These are phyloP conservation scores for Linum usitatissimum DNA, from an alignment of 345 rosid genomes.

Conservation along the genomic window DNA sequence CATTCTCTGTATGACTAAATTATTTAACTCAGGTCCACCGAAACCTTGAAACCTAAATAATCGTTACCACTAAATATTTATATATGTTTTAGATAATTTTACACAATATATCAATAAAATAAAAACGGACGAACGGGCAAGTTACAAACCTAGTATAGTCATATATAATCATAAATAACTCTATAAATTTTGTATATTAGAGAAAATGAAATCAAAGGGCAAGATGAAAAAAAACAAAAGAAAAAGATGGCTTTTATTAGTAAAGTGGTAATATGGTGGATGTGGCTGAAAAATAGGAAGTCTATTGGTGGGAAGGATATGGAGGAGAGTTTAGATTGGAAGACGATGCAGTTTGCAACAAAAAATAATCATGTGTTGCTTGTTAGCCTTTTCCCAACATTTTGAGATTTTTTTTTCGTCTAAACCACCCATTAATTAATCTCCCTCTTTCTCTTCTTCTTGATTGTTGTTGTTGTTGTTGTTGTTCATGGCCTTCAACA, in stretches of 20 bases:
- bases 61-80: too few relatives aligned
- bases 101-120: too few relatives aligned
- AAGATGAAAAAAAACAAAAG: too few relatives aligned
- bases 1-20: too few relatives aligned
- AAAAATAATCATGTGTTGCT: background rate
- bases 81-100: too few relatives aligned
- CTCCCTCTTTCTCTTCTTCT: constrained; percentile 1
- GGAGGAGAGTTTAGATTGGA: background rate
- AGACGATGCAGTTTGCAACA: background rate
- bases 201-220: background rate
- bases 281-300: background rate
- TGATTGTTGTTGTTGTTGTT: background rate
- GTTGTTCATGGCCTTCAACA: background rate
- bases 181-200: too few relatives aligned
- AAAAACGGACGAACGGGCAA: too few relatives aligned
- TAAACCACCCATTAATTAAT: too few relatives aligned
- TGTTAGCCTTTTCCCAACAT: background rate
- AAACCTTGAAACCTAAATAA: too few relatives aligned
- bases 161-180: too few relatives aligned
- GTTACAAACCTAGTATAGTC: too few relatives aligned
- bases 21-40: too few relatives aligned
- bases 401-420: background rate
- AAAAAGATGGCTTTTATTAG: background rate
- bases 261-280: background rate
- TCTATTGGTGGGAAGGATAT: background rate